Evolutionary conservation across 2,329 filamentous ascomycete species (phyloP).

Genomic region (Sporothrix pallida): DNA sequence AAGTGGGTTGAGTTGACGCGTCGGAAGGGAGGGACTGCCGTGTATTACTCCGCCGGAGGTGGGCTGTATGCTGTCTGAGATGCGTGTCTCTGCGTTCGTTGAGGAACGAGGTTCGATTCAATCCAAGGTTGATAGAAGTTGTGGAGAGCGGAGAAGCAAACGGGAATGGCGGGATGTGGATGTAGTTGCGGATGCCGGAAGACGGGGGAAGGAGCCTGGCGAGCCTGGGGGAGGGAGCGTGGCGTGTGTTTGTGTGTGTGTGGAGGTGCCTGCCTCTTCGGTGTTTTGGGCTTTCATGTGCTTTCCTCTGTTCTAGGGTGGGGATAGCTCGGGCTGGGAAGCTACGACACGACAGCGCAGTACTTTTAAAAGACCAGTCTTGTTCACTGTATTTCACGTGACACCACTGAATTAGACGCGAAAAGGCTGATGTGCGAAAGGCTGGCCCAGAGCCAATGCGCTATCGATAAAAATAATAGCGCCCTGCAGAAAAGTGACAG

Average conservation of each 20-base stretch:
- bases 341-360: neutral
- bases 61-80: neutral
- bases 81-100: neutral
- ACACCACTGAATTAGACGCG: neutral
- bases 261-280: neutral
- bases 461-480: slow-evolving; percentile 22
- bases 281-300: slow-evolving; percentile 17
- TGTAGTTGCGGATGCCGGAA: slow-evolving; percentile 8
- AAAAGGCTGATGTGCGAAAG: neutral
- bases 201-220: neutral
- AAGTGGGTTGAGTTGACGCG: neutral
- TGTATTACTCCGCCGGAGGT: neutral
- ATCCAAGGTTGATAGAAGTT: neutral
- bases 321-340: slow-evolving; percentile 5
- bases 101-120: slow-evolving; percentile 19
- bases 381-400: slow-evolving; percentile 2
- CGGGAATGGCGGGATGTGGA: slow-evolving; percentile 12
- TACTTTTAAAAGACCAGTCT: too few relatives aligned
- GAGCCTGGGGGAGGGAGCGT: neutral
- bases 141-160: neutral
- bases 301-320: neutral
- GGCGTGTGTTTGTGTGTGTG: neutral
- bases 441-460: neutral
- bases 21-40: neutral
- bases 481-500: slow-evolving; percentile 17